These are phyloP conservation scores for Eustoma russellianum DNA, from an alignment of 257 asterid species.

Conservation along the genomic window DNA sequence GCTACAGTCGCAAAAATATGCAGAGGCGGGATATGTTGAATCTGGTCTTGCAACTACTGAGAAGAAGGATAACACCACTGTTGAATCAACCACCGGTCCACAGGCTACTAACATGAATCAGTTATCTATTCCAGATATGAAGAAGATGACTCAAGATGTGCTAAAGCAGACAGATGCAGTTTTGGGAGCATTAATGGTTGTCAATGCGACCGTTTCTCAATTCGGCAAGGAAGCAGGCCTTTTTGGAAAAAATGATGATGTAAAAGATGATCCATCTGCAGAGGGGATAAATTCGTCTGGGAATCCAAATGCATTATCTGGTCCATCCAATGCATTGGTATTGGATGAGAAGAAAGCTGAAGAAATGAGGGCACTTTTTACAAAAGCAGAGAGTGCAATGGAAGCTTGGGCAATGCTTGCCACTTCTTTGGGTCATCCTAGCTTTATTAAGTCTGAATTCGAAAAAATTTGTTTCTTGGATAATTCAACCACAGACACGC, in stretches of 20 bases:
- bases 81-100: slow-evolving; percentile 23
- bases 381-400: slow-evolving; percentile 98
- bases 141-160: slow-evolving; percentile 74
- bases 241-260: slow-evolving; percentile 28
- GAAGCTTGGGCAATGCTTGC: slow-evolving; percentile 99
- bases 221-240: slow-evolving; percentile 40
- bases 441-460: slow-evolving; percentile 91
- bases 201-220: slow-evolving; percentile 78
- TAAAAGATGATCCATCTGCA: slow-evolving; percentile 22
- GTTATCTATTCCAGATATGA: slow-evolving; percentile 55
- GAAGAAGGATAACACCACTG: slow-evolving; percentile 24
- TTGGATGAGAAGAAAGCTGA: slow-evolving; percentile 80
- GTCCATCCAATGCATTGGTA: slow-evolving; percentile 28
- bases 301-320: slow-evolving; percentile 13
- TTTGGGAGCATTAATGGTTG: slow-evolving; percentile 78
- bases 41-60: slow-evolving; percentile 86
- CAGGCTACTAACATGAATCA: slow-evolving; percentile 19
- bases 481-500: slow-evolving; percentile 80
- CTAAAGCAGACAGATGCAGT: slow-evolving; percentile 80
- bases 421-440: slow-evolving; percentile 88
- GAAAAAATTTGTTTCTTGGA: slow-evolving; percentile 90
- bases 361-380: slow-evolving; percentile 90
- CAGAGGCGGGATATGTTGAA: slow-evolving; percentile 69
- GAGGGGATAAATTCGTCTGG: slow-evolving; percentile 24
- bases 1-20: slow-evolving; percentile 51